phyloP scores from a whole-genome alignment of 768 basidiomycete species.

The Phanerodontia chrysosporium region DNA sequence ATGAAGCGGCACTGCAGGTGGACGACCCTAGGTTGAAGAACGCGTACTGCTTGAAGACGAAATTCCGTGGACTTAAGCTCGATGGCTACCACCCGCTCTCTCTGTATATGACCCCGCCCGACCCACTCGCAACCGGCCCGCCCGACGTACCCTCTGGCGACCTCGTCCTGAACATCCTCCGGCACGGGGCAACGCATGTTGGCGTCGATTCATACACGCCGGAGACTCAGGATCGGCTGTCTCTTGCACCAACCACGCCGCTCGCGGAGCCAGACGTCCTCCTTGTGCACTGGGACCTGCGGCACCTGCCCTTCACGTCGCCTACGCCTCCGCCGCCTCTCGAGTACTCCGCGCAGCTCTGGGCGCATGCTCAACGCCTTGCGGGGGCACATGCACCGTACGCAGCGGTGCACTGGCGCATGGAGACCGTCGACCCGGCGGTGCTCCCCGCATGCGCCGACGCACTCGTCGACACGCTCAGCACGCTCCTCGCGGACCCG shows the following conservation, averaged over 20 bases:
- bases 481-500: conserved; percentile 17
- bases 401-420: conserved; percentile 53
- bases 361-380: conserved; percentile 36
- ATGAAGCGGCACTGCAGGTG: not conserved
- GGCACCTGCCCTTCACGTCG: conserved; percentile 33
- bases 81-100: conserved; percentile 8
- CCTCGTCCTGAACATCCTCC: conserved; percentile 9
- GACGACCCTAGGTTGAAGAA: conserved; percentile 8
- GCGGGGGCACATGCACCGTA: conserved; percentile 34
- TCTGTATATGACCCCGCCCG: conserved; percentile 7
- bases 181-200: not conserved
- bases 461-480: conserved; percentile 42
- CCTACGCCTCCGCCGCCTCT: conserved; percentile 22
- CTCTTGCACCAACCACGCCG: not conserved
- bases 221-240: not conserved
- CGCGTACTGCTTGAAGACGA: conserved; percentile 13
- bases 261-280: conserved; percentile 36
- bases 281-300: conserved; percentile 50
- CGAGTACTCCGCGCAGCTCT: conserved; percentile 41
- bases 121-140: conserved; percentile 16
- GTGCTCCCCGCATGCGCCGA: conserved; percentile 45
- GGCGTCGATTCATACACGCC: not conserved
- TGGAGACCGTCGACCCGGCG: conserved; percentile 43
- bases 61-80: conserved; percentile 13
- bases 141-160: conserved; percentile 15